phyloP scores from a whole-genome alignment of 2,329 filamentous ascomycete genomes.

The Tolypocladium amazonense region DNA sequence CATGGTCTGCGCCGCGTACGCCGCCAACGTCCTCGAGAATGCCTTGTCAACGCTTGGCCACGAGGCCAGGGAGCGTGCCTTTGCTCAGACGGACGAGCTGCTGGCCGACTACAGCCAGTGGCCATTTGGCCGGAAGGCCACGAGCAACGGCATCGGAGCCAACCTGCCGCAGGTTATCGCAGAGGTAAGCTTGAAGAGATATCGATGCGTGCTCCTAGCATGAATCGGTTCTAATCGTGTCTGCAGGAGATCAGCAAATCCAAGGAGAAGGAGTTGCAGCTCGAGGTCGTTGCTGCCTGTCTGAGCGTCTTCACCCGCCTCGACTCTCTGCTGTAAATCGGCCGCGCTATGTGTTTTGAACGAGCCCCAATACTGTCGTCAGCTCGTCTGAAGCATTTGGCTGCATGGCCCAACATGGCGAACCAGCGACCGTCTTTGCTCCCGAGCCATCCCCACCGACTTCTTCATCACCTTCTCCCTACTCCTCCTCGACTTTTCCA shows the following conservation, averaged over 20 bases:
- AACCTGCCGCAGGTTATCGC: constrained; percentile 81
- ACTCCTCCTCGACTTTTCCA: background rate
- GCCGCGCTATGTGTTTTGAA: background rate
- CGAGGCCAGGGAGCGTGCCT: constrained; percentile 86
- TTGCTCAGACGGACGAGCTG: constrained; percentile 93
- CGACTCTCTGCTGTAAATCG: constrained; percentile 77
- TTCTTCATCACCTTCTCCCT: background rate
- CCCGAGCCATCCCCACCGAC: background rate
- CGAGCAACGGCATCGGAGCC: constrained; percentile 72
- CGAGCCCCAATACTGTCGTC: background rate
- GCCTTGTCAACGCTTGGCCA: constrained; percentile 90
- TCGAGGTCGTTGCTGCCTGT: constrained; percentile 95
- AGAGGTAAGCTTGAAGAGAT: constrained; percentile 41
- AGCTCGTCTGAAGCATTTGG: background rate
- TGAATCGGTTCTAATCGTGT: background rate
- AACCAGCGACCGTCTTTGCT: background rate
- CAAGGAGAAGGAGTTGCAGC: constrained; percentile 90
- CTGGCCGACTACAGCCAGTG: constrained; percentile 95
- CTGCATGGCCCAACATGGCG: background rate
- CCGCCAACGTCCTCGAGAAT: constrained; percentile 95
- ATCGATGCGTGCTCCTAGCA: background rate
- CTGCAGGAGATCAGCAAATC: constrained; percentile 63
- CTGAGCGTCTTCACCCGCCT: constrained; percentile 95
- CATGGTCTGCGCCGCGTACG: constrained; percentile 97
- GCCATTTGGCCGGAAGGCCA: constrained; percentile 83